phyloP scores from a whole-genome alignment of 371 early-diverging fungal genomes.

The Aphelidium insulamus region DNA sequence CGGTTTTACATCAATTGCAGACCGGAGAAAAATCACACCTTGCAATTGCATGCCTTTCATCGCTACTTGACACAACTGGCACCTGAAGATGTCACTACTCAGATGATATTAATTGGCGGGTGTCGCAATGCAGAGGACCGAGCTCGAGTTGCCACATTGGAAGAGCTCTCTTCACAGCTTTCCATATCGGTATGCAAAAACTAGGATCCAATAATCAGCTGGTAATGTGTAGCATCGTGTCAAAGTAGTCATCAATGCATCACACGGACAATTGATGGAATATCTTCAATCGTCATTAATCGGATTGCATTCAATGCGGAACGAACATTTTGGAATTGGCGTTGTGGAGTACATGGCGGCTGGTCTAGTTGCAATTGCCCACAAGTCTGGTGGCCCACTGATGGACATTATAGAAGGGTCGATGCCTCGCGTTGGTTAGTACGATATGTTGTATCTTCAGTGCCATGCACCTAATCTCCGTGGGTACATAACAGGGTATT shows the following conservation, averaged over 20 bases:
- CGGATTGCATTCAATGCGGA: slow-evolving; percentile 85
- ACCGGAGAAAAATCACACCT: slow-evolving; percentile 76
- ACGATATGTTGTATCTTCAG: neutral
- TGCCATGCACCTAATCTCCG: too few species aligned
- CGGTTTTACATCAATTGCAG: slow-evolving; percentile 17
- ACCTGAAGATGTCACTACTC: slow-evolving; percentile 10
- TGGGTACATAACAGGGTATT: too few species aligned
- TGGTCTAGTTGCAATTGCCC: slow-evolving; percentile 69
- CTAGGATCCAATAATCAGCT: neutral
- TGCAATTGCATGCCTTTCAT: slow-evolving; percentile 55
- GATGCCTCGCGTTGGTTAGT: too few species aligned
- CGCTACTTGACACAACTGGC: slow-evolving; percentile 7
- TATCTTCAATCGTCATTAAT: slow-evolving; percentile 34
- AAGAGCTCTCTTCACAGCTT: slow-evolving; percentile 15
- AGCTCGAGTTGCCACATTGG: slow-evolving; percentile 34
- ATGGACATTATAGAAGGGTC: slow-evolving; percentile 90
- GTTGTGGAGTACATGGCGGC: slow-evolving; percentile 93
- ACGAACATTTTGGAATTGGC: slow-evolving; percentile 95
- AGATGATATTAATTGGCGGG: slow-evolving; percentile 46
- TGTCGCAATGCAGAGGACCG: slow-evolving; percentile 58
- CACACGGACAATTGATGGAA: slow-evolving; percentile 31
- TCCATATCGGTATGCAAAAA: slow-evolving; percentile 21
- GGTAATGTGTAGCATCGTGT: slow-evolving; percentile 31
- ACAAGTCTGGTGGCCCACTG: slow-evolving; percentile 84
- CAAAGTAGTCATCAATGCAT: slow-evolving; percentile 55